Base-by-base conservation (phyloP, 1,139 yeast genomes). In the Geotrichum histeridarum region DNA sequence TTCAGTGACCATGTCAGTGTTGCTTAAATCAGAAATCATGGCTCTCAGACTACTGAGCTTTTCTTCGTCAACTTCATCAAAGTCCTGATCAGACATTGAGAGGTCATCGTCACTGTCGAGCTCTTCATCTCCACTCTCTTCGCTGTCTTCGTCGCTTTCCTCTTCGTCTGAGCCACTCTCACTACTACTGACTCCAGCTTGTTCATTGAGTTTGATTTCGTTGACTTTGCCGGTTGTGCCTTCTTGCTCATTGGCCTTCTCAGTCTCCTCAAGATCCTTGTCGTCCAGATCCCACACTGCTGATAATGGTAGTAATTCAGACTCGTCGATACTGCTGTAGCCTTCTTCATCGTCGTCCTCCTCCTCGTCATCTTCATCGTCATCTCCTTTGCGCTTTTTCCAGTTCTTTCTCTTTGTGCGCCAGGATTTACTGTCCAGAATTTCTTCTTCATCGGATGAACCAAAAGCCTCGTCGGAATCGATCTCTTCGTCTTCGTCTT, bases 261-360 rank as follows among this genome's bases (percentile, higher is more conserved):
- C 56, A 50, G 61, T 59, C 30, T 67, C 64, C 2, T 64, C 58
- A 44, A 63, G 65, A 32, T 64, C 64, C 58, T 71, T 67, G 37
- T 83, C 90, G 66, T 87, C 95, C 73, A 82, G 69, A 68, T 86
- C 97, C 96, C 96, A 90, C 5, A 88, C 91, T 62, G 84, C 90
- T 7, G 95, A 86, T 48, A 90, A 74, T 0, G 95, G 80, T 54
- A 86, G 79, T 57, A 90, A 75, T 62, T 88, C 86, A 38, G 72
- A 73, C 67, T 88, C 96, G 64, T 90, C 96, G 49, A 80, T 69
- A 64, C 84, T 79, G 48, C 56, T 61, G 41, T 61, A 63, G n/a
- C 59, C 65, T 11, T 71, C 73, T 60, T 80, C 74, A 33, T 65
- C 73, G 57, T 67, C 70, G 17, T 62, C 69, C n/a, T 61, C 64